phyloP scores from a whole-genome alignment of 768 basidiomycete species.

The Lentinula sp. region DNA sequence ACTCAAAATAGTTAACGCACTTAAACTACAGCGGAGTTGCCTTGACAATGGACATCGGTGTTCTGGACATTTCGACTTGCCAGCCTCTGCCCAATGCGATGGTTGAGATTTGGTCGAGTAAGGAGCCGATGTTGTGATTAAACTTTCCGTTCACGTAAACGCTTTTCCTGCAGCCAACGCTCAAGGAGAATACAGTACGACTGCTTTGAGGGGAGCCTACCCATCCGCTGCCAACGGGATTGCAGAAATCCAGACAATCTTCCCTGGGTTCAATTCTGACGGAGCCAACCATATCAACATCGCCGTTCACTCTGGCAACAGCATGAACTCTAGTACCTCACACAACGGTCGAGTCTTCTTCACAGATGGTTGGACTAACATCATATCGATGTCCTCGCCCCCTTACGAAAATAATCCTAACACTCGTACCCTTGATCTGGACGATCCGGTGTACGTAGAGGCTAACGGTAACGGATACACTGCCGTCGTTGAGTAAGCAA shows the following conservation, averaged over 20 bases:
- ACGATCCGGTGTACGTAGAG: slow-evolving; percentile 15
- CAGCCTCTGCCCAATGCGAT: slow-evolving; percentile 28
- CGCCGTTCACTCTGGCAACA: slow-evolving; percentile 23
- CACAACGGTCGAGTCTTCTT: slow-evolving; percentile 36
- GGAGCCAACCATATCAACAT: slow-evolving; percentile 31
- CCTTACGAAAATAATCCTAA: slow-evolving; percentile 12
- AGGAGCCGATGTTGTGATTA: slow-evolving; percentile 1
- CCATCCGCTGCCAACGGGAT: slow-evolving; percentile 27
- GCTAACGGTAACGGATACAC: slow-evolving; percentile 21
- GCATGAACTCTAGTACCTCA: slow-evolving; percentile 16
- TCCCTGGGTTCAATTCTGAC: slow-evolving; percentile 27
- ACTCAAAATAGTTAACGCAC: not conserved
- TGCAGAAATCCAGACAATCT: slow-evolving; percentile 31
- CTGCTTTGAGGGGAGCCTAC: slow-evolving; percentile 30
- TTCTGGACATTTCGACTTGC: slow-evolving; percentile 34
- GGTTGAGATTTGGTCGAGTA: slow-evolving; percentile 31
- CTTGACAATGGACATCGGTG: slow-evolving; percentile 30
- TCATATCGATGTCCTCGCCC: slow-evolving; percentile 7
- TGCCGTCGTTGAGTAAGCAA: slow-evolving; percentile 22
- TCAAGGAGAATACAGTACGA: slow-evolving; percentile 22
- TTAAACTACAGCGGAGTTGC: slow-evolving; percentile 23
- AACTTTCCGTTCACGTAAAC: not conserved
- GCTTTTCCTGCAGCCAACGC: slow-evolving; percentile 23
- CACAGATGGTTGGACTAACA: slow-evolving; percentile 26
- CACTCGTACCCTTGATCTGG: slow-evolving; percentile 15